A percentile compares a stretch with the other conserved stretches of the same genome.
phyloP scores from a whole-genome alignment of 2,329 filamentous ascomycete genomes.

The Chaetomium sp. region DNA sequence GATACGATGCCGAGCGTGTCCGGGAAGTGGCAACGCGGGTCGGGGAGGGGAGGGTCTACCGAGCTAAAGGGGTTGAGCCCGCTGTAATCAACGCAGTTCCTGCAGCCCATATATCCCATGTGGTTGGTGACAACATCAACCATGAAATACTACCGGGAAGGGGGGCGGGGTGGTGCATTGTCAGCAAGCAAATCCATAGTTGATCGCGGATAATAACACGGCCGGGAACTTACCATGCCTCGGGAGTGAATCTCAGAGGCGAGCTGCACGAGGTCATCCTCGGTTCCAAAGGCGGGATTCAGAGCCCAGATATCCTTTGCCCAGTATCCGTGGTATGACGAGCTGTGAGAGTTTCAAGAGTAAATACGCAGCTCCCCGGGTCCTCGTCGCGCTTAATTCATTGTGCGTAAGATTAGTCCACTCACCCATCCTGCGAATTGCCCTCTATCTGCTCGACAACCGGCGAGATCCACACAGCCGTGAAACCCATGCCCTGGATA shows the following conservation, averaged over 20 bases:
- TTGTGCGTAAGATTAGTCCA: neutral
- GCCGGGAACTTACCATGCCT: slow-evolving; percentile 38
- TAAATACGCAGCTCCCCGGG: neutral
- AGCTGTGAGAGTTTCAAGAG: slow-evolving; percentile 19
- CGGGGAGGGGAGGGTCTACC: slow-evolving; percentile 10
- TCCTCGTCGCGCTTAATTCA: too few relatives aligned
- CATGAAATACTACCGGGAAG: slow-evolving; percentile 44
- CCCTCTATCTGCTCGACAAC: slow-evolving; percentile 36
- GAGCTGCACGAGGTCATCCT: slow-evolving; percentile 42
- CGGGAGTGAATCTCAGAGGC: slow-evolving; percentile 45
- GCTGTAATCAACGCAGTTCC: slow-evolving; percentile 45
- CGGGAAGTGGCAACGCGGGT: too few relatives aligned
- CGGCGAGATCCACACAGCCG: slow-evolving; percentile 42
- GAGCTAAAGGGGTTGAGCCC: slow-evolving; percentile 49
- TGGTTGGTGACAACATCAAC: slow-evolving; percentile 55
- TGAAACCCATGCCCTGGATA: slow-evolving; percentile 39
- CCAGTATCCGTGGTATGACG: slow-evolving; percentile 46
- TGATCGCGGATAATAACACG: neutral
- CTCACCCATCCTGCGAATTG: slow-evolving; percentile 34
- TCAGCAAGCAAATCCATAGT: neutral
- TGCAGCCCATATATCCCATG: slow-evolving; percentile 45
- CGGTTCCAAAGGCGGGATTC: slow-evolving; percentile 44
- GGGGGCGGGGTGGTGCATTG: neutral
- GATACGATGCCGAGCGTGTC: neutral
- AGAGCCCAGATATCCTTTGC: slow-evolving; percentile 44